These are phyloP conservation scores for Scleromitrula shiraiana DNA, from an alignment of 2,329 filamentous ascomycete genomes.

Conservation along the genomic window DNA sequence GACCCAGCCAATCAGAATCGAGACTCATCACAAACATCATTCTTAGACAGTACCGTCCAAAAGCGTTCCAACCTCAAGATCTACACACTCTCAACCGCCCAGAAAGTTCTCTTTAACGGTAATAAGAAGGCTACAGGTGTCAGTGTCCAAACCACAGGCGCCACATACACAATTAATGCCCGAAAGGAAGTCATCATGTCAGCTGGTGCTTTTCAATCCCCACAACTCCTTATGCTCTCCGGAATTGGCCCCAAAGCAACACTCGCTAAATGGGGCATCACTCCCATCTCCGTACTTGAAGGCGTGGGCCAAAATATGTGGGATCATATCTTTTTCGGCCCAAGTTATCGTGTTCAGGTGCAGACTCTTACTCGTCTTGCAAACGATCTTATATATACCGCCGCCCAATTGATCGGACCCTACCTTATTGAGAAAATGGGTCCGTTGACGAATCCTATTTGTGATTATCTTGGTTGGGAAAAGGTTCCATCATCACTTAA, in stretches of 20 bases:
- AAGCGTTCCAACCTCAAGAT: conserved; percentile 29
- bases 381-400: neutral
- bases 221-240: conserved; percentile 41
- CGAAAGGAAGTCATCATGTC: conserved; percentile 34
- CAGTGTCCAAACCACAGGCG: neutral
- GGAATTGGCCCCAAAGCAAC: conserved; percentile 39
- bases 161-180: conserved; percentile 15
- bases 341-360: neutral
- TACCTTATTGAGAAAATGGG: neutral
- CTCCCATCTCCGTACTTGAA: conserved; percentile 37
- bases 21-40: conserved; percentile 2
- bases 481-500: conserved; percentile 16
- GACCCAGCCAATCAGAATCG: neutral
- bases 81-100: conserved; percentile 35
- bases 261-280: conserved; percentile 38
- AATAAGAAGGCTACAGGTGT: conserved; percentile 1
- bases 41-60: neutral
- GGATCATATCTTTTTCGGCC: conserved; percentile 18
- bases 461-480: conserved; percentile 33
- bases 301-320: conserved; percentile 45
- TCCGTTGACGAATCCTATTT: neutral
- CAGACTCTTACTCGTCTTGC: neutral
- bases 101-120: conserved; percentile 37
- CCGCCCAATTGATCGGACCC: neutral
- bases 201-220: conserved; percentile 41